A percentile compares a stretch with the other conserved stretches of the same genome.
phyloP scores from a whole-genome alignment of 1,284 basidiomycete genomes.

The Ustilago vetiveriae region DNA sequence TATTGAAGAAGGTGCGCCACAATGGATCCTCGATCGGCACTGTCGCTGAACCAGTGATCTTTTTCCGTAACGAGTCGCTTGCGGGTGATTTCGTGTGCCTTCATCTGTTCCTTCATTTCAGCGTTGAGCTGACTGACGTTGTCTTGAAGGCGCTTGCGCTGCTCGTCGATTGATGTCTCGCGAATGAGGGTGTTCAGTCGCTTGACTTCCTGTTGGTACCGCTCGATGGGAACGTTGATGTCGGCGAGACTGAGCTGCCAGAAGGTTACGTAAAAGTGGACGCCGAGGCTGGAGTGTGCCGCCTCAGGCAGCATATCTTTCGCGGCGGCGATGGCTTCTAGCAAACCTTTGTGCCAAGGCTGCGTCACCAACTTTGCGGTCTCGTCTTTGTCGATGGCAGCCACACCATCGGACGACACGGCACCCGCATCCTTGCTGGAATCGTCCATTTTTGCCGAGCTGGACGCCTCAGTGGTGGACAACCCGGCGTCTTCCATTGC shows the following conservation, averaged over 20 bases:
- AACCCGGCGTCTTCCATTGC: conserved; percentile 33
- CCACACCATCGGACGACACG: not conserved
- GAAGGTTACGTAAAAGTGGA: conserved; percentile 64
- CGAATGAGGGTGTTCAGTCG: conserved; percentile 52
- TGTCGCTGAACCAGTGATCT: conserved; percentile 79
- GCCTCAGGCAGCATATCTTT: conserved; percentile 44
- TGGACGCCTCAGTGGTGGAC: conserved; percentile 1
- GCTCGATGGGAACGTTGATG: conserved; percentile 63
- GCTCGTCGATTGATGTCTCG: conserved; percentile 46
- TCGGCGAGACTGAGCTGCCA: conserved; percentile 65
- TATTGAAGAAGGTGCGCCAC: conserved; percentile 77
- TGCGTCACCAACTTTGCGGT: not conserved
- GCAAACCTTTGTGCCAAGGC: conserved; percentile 60
- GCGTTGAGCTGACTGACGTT: conserved; percentile 63
- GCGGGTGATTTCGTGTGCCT: conserved; percentile 76
- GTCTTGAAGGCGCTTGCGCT: conserved; percentile 59
- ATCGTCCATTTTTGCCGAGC: not conserved
- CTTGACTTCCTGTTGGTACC: conserved; percentile 64
- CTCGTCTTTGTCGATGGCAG: not conserved
- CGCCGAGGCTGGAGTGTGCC: conserved; percentile 47
- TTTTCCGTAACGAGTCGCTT: conserved; percentile 83
- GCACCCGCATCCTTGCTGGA: not conserved
- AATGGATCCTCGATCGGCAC: conserved; percentile 33
- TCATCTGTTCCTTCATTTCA: conserved; percentile 80
- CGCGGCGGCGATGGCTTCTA: conserved; percentile 48